Evolutionary conservation across 345 rosid genomes (phyloP).

Genomic region (Heritiera littoralis): DNA sequence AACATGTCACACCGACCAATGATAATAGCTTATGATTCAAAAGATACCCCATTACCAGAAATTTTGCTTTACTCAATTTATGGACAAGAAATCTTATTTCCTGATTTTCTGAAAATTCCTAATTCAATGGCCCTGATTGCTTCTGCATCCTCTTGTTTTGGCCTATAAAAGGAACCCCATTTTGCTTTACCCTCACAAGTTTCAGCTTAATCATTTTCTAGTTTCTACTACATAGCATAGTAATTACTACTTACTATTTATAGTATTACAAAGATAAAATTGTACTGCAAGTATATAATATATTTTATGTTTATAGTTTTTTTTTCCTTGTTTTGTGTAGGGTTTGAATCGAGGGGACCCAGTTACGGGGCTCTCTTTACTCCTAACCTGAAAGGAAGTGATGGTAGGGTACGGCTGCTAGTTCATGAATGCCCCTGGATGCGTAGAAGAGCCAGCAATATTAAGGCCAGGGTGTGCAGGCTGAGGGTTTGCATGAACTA

Average conservation of each 20-base stretch:
- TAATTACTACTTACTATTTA: too few species aligned
- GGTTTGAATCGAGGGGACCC: background rate
- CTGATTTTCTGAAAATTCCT: background rate
- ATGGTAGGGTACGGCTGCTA: slow-evolving; percentile 54
- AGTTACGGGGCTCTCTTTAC: slow-evolving; percentile 48
- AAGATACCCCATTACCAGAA: background rate
- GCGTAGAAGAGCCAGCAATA: slow-evolving; percentile 5
- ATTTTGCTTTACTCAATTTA: background rate
- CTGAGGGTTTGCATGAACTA: slow-evolving; percentile 64
- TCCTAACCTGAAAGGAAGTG: slow-evolving; percentile 51
- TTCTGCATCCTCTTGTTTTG: background rate
- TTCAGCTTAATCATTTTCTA: background rate
- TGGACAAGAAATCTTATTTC: slow-evolving; percentile 19
- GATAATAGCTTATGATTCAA: background rate
- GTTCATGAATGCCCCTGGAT: slow-evolving; percentile 61
- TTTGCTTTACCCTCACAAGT: background rate
- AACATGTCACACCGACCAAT: slow-evolving; percentile 7
- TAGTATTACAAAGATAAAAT: background rate
- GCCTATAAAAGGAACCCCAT: slow-evolving; percentile 34
- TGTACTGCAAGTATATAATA: too few species aligned
- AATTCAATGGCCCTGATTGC: slow-evolving; percentile 19
- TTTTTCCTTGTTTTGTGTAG: too few species aligned
- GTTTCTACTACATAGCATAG: background rate
- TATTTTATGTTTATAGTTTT: background rate
- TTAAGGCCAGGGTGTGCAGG: slow-evolving; percentile 2